Base-by-base conservation (phyloP, 768 basidiomycete genomes). In the Sarcodon aspratus region DNA sequence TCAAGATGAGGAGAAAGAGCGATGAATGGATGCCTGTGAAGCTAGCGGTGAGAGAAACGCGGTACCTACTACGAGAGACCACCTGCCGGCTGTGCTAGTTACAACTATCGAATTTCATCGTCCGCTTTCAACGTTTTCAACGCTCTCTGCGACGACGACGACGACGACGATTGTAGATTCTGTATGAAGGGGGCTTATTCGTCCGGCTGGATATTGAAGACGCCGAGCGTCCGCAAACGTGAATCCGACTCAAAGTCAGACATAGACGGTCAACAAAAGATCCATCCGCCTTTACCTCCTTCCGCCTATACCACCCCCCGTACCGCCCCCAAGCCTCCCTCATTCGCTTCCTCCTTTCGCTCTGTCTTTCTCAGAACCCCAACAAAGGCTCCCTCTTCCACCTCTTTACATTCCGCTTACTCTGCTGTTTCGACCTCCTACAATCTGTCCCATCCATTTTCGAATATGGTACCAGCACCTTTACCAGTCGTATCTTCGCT, bases 401-500 rank as follows among this genome's bases (percentile, higher is more conserved):
- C 52, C 11, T 50, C 55, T 31, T 44, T 32, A 18, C 33, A 17
- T 10, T 44, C 15, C 21, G 36, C 44, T 38, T 54, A 55, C 27
- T 48, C 54, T 33, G 52, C 53, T 35, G 62, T 66, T 52, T 58
- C 62, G 62, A 70, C 76, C 55, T 67, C 59, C 54, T 53, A 57
- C 54, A 46, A 11, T 46, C 56, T 59, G 9, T 51, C 61, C 45
- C 80, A 83, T 56, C 79, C 76, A 1, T 83, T 75, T 70, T 69
- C 78, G 11, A 51, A 71, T 44, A 79, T 80, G 77, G 73, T 73
- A 50, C 73, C 76, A 47, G 74, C 80, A 1, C 82, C 84, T 3
- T 66, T 84, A 33, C 82, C 88, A 10, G 82, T 86, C 55, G 82
- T 89, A 49, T 81, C 85, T 12, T 75, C 63, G 53, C 75, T 77